Conservation (phyloP, 768 basidiomycete species). For the Cystofilobasidium capitatum region DNA sequence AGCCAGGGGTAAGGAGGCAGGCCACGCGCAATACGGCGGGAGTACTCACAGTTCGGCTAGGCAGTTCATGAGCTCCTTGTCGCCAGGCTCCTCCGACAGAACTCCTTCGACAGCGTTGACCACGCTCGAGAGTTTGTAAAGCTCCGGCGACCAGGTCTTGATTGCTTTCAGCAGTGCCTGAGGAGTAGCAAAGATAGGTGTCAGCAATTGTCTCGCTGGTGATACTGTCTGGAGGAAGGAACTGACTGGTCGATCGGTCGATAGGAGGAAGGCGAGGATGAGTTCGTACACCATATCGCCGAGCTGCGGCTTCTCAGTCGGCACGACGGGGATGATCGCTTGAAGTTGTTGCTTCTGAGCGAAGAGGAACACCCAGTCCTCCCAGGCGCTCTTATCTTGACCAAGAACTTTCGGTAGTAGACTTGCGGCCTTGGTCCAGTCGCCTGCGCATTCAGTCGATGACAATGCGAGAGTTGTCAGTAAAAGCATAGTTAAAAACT, state of each 20-base stretch:
- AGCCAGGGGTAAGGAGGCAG: not conserved
- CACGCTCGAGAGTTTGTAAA: constrained; percentile 79
- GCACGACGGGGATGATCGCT: constrained; percentile 82
- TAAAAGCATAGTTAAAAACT: not conserved
- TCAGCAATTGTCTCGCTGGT: not conserved
- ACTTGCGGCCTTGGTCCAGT: constrained; percentile 68
- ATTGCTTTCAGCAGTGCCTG: constrained; percentile 70
- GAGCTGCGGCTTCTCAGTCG: constrained; percentile 69
- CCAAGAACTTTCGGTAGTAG: constrained; percentile 78
- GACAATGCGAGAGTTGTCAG: not conserved
- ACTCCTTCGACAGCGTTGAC: constrained; percentile 80
- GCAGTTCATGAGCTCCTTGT: constrained; percentile 74
- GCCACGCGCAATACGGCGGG: not conserved
- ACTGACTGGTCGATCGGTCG: constrained; percentile 61
- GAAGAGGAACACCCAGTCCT: constrained; percentile 87
- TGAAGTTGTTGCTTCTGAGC: constrained; percentile 68
- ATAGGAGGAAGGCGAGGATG: constrained; percentile 77
- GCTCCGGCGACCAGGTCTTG: constrained; percentile 77
- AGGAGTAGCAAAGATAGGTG: not conserved
- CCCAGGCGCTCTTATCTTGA: constrained; percentile 74
- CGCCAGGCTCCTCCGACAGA: constrained; percentile 38
- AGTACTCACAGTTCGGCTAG: constrained; percentile 69
- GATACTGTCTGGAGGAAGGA: not conserved
- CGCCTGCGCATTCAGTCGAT: constrained; percentile 38
- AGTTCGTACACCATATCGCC: constrained; percentile 85